These are phyloP conservation scores for Monosporascus ibericus DNA, from an alignment of 2,329 filamentous ascomycete species.

Conservation along the genomic window DNA sequence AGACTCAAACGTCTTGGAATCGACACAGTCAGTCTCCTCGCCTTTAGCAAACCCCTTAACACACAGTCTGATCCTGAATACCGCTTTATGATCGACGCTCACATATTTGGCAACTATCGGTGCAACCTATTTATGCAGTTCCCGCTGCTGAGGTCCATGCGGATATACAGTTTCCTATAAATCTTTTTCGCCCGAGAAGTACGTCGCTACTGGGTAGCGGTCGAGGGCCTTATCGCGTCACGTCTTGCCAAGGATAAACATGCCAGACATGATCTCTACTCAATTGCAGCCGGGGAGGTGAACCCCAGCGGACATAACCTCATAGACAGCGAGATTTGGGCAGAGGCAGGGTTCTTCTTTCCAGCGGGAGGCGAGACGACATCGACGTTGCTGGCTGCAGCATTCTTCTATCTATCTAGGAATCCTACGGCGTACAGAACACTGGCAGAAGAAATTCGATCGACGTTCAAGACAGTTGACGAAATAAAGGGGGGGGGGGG, in stretches of 20 bases:
- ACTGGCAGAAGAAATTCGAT: conserved; percentile 11
- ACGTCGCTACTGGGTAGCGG: background rate
- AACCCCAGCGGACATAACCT: conserved; percentile 6
- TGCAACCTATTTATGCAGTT: too few species aligned
- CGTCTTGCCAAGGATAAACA: conserved; percentile 7
- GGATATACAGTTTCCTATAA: too few species aligned
- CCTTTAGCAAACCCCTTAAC: conserved; percentile 4
- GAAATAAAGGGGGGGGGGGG: conserved; percentile 11
- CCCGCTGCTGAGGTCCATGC: too few species aligned
- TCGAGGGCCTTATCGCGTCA: conserved; percentile 8
- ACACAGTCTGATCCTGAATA: conserved; percentile 3
- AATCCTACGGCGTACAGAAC: conserved; percentile 8
- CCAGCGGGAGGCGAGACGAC: conserved; percentile 15
- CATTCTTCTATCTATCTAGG: conserved; percentile 18
- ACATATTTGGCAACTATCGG: too few species aligned
- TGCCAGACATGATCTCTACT: conserved; percentile 10
- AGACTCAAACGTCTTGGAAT: conserved; percentile 4
- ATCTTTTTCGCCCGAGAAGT: too few species aligned
- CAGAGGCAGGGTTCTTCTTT: conserved; percentile 36
- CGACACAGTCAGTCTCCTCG: conserved; percentile 10
- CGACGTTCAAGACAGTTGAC: conserved; percentile 4
- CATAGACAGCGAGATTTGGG: conserved; percentile 32
- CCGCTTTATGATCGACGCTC: too few species aligned
- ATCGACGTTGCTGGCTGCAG: conserved; percentile 14
- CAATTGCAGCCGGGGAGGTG: conserved; percentile 8